Evolutionary conservation across 345 rosid species (phyloP).

Genomic region (Eucalyptus cloeziana): DNA sequence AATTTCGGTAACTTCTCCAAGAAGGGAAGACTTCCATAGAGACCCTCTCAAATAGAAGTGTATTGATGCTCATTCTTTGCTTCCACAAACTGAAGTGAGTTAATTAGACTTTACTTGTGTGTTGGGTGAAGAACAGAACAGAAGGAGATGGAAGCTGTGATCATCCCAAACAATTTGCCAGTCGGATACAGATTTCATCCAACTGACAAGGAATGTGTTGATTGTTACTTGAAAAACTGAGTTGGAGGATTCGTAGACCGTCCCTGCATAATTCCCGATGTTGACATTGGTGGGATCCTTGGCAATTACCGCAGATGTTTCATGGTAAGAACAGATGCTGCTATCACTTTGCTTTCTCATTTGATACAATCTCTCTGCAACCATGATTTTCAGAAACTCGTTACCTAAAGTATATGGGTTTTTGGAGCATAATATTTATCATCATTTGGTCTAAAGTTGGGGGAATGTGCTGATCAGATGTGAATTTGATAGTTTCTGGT

Average conservation of each 20-base stretch:
- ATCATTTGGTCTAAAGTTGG: neutral
- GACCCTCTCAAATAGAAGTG: neutral
- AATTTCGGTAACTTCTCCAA: neutral
- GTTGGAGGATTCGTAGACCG: neutral
- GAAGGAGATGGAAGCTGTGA: neutral
- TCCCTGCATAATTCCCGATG: neutral
- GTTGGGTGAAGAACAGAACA: neutral
- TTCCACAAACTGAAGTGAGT: neutral
- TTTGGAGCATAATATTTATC: neutral
- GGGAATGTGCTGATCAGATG: neutral
- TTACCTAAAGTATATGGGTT: neutral
- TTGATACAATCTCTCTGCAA: neutral
- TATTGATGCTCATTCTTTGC: neutral
- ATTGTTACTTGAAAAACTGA: neutral
- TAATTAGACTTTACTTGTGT: neutral
- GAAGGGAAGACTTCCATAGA: neutral
- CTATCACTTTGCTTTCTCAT: neutral
- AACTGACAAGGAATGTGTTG: neutral
- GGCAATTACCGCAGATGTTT: neutral
- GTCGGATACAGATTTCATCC: neutral
- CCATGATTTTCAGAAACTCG: neutral
- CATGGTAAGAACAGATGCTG: neutral
- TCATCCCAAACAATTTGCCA: neutral
- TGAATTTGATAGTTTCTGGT: neutral
- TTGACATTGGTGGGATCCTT: neutral